Evolutionary conservation across 2,329 filamentous ascomycete species (phyloP).

Genomic region (Hypoxylon sp.): DNA sequence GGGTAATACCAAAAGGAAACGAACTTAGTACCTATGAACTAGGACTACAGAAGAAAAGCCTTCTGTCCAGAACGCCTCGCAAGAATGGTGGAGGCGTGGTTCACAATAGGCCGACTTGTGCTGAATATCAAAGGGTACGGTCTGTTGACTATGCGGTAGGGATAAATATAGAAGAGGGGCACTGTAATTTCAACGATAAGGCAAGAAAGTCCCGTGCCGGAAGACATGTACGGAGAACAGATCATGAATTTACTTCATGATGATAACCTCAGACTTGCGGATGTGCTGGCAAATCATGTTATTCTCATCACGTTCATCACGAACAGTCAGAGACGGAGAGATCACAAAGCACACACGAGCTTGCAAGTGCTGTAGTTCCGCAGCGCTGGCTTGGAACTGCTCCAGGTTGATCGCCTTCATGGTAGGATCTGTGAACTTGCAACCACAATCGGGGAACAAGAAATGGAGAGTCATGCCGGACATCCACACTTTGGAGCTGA

Average conservation of each 20-base stretch:
- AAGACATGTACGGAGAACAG: neutral
- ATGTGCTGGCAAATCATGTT: constrained; percentile 43
- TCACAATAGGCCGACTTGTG: constrained; percentile 8
- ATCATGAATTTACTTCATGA: constrained; percentile 51
- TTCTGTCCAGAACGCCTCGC: constrained; percentile 13
- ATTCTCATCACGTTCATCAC: constrained; percentile 50
- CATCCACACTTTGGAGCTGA: constrained; percentile 53
- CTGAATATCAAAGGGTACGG: neutral
- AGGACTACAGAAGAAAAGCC: constrained; percentile 25
- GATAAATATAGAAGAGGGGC: neutral
- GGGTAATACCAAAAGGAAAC: neutral
- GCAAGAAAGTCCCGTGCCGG: neutral
- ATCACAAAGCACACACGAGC: constrained; percentile 52
- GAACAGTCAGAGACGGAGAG: constrained; percentile 47
- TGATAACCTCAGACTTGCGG: constrained; percentile 52
- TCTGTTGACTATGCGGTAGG: neutral
- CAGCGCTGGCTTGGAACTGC: constrained; percentile 35
- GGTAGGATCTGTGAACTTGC: constrained; percentile 47
- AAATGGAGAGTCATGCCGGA: constrained; percentile 53
- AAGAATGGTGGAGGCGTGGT: neutral
- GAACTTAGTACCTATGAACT: neutral
- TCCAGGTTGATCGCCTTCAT: constrained; percentile 51
- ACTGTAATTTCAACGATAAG: neutral
- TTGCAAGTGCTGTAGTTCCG: constrained; percentile 48
- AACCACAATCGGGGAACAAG: constrained; percentile 52